Percentiles rank a stretch among this genome's conserved stretches.
phyloP scores from a whole-genome alignment of 1,284 basidiomycete species.

The Moesziomyces antarcticus region DNA sequence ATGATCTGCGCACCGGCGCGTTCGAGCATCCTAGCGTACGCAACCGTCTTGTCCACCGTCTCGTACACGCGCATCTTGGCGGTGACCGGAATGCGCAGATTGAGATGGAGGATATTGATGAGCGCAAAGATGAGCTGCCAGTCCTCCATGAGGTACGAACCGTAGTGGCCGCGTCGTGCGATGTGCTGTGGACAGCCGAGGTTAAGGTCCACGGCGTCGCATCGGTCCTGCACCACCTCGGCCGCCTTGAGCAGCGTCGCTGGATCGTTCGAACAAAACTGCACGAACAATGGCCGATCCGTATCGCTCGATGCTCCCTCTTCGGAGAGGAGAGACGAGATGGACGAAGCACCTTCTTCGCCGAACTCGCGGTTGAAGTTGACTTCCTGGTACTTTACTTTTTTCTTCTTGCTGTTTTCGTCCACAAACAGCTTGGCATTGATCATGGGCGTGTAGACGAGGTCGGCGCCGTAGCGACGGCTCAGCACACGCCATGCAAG shows the following conservation, averaged over 20 bases:
- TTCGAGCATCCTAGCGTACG: conserved; percentile 94
- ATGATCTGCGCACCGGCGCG: conserved; percentile 93
- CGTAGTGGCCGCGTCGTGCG: conserved; percentile 86
- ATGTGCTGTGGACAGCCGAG: conserved; percentile 93
- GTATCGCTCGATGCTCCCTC: conserved; percentile 62
- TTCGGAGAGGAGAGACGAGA: conserved; percentile 6
- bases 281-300: conserved; percentile 88
- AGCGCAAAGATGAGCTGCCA: conserved; percentile 76
- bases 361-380: conserved; percentile 49
- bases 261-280: conserved; percentile 91
- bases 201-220: conserved; percentile 92
- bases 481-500: conserved; percentile 87
- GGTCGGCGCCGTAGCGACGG: conserved; percentile 81
- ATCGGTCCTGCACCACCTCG: conserved; percentile 56
- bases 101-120: conserved; percentile 73
- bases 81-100: conserved; percentile 88
- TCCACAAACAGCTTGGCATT: conserved; percentile 85
- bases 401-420: conserved; percentile 44
- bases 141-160: conserved; percentile 91
- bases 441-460: conserved; percentile 97
- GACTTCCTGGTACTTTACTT: conserved; percentile 40
- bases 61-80: conserved; percentile 95
- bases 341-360: conserved; percentile 51
- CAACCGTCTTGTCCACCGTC: conserved; percentile 84
- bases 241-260: conserved; percentile 72